Evolutionary conservation across 179 eudicot genomes (phyloP), one percentile per base, ranked within the genome.

Genomic region (Heliamphora pulchella): DNA sequence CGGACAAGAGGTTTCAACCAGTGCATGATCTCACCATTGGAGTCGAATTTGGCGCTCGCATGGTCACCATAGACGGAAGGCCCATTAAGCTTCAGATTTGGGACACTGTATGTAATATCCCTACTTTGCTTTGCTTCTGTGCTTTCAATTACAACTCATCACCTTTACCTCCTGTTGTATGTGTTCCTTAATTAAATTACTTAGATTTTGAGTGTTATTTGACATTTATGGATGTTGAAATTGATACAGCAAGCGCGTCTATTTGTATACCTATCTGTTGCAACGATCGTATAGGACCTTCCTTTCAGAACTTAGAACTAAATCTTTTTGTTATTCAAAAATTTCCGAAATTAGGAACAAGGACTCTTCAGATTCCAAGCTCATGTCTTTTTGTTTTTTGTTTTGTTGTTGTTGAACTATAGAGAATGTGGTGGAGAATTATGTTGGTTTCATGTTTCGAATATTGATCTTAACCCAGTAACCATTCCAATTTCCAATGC

Each of bases 1-100:
- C 94, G 0, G 97, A 92, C 82, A 92, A 92, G 89, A 86, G 97
- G 87, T 91, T 92, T 81, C 97, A 92, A 76, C 93, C 97, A 0
- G 94, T 91, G 63, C 97, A 92, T 77, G 97, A 92, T 80, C 88
- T 92, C 18, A 92, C 97, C 2, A 92, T 92, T 62, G 94, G 94
- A 55, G 97, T 92, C 14, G 97, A 92, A 77, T 92, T 92, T 53
- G 97, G 94, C 44, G 93, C 97, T 77, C 90, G 94, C 11, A 91
- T 92, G 93, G 87, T 92, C 74, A 88, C 90, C 4, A 89, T 89
- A 55, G 93, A 91, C 17, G 86, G 82, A 62, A 80, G 86, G 55
- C 97, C 94, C 46, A 82, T 92, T 68, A 92, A 92, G 85, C 87
- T 92, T 63, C 97, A 92, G 82, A 92, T 92, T 84, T 92, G 97